phyloP scores from a whole-genome alignment of 208 protist genomes.

The Leishmania amazonensis region DNA sequence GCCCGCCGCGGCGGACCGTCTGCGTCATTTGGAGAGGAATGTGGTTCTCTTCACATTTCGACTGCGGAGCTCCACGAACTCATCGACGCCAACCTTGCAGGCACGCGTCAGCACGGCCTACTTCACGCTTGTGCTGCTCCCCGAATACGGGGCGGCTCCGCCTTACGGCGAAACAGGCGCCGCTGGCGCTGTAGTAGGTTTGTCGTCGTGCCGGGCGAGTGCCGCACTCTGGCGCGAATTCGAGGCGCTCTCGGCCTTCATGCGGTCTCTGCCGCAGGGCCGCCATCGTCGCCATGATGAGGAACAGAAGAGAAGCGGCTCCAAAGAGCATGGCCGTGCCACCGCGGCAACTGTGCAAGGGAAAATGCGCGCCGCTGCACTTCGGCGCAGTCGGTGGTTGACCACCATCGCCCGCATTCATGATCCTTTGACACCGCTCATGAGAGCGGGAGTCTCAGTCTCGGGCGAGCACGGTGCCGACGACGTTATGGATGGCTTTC shows the following conservation, averaged over 20 bases:
- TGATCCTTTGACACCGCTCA: not conserved
- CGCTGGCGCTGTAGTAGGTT: not conserved
- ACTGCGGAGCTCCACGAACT: not conserved
- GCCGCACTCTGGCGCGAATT: constrained; percentile 18
- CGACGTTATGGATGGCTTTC: not conserved
- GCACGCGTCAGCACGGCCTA: not conserved
- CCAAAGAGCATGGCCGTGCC: not conserved
- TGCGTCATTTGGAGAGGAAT: constrained; percentile 10
- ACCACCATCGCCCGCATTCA: constrained; percentile 14
- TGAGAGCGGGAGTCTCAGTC: not conserved
- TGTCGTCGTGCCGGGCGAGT: not conserved
- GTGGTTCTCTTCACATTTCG: constrained; percentile 16
- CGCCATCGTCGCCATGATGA: not conserved
- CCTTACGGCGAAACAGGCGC: not conserved
- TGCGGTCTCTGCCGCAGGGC: constrained; percentile 2
- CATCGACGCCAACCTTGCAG: not conserved
- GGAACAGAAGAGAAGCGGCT: not conserved
- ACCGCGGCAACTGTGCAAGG: constrained; percentile 4
- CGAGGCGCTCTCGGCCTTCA: constrained; percentile 16
- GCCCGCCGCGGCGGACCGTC: constrained; percentile 8
- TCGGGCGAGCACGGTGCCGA: not conserved
- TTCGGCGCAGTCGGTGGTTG: constrained; percentile 24
- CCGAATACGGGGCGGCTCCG: constrained; percentile 1
- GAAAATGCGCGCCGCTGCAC: constrained; percentile 7
- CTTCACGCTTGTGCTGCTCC: constrained; percentile 13